phyloP scores from a whole-genome alignment of 345 rosid genomes.

The Capsella bursapastoris region DNA sequence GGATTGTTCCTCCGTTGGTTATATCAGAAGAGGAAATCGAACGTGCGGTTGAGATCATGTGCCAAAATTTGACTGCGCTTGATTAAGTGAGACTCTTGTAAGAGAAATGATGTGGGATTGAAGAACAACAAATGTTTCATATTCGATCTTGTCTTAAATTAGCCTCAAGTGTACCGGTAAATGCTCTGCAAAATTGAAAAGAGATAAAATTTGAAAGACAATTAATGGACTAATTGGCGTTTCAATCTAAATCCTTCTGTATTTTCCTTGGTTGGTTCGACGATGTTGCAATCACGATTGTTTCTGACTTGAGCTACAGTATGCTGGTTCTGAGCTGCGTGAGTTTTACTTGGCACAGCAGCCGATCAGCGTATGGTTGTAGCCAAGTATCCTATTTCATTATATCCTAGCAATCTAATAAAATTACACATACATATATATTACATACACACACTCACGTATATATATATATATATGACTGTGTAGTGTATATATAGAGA shows the following conservation, averaged over 20 bases:
- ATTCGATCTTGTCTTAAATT: not conserved
- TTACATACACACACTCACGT: too few species aligned
- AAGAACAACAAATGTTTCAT: not conserved
- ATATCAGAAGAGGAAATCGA: slow-evolving; percentile 73
- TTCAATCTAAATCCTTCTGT: not conserved
- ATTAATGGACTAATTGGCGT: not conserved
- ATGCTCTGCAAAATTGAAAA: not conserved
- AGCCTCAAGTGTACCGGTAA: not conserved
- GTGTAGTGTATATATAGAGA: not conserved
- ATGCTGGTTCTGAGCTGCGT: not conserved
- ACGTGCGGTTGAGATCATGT: slow-evolving; percentile 65
- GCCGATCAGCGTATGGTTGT: too few species aligned
- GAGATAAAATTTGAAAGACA: not conserved
- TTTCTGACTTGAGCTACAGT: not conserved
- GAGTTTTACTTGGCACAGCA: too few species aligned
- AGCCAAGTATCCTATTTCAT: too few species aligned
- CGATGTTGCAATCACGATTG: not conserved
- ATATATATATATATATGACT: too few species aligned
- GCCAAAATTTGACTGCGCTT: slow-evolving; percentile 42
- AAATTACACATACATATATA: too few species aligned
- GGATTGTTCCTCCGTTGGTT: slow-evolving; percentile 89
- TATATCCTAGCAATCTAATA: too few species aligned
- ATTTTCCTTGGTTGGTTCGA: not conserved
- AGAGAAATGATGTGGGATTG: not conserved
- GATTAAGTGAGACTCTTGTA: slow-evolving; percentile 7